Evolutionary conservation across 2,329 filamentous ascomycete genomes (phyloP), one percentile per base, ranked within the genome.

Genomic region (Endoconidiophora polonica): DNA sequence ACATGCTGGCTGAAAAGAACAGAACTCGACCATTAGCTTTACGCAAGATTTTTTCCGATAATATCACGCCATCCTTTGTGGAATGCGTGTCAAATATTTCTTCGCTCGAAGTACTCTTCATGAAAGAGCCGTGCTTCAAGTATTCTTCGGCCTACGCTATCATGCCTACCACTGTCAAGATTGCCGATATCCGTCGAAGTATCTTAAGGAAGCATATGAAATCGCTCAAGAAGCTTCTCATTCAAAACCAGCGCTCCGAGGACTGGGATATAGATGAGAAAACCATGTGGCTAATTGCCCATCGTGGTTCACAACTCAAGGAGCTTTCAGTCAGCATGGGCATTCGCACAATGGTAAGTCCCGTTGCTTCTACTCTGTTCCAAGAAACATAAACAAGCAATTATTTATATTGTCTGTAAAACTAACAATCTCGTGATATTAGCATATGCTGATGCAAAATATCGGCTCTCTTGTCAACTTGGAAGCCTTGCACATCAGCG

Each of bases 1-100:
- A 66, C 1, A 61, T 73, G 50, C 61, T 82, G 40, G 62, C 67
- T 16, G 73, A 70, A 55, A 68, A 77, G 56, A 76, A 79, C 58
- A 67, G 67, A 46, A 57, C 64, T 1, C 61, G 65, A 6, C 69
- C 72, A 0, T 62, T 81, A 39, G 66, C 70, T 0, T 60, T 83
- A 40, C 66, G 68, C 45, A 74, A 71, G 54, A 73, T 83, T 49
- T 76, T 74, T 56, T 81, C 77, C 0, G 79, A 83, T 57, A 73
- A 81, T 54, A 77, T 80, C 18, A 73, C 74, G 0, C 56, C 61
- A 1, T 60, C 65, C 0, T 79, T 81, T 51, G 58, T 82, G 47
- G 66, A 66, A 1, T 72, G 72, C 52, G 66, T 77, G 12, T 66
- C 68, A 2, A 66, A 74, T 49, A 65, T 80, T 2, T 60, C 71